phyloP scores from a whole-genome alignment of 2,329 filamentous ascomycete species.

The Nemania sp. region DNA sequence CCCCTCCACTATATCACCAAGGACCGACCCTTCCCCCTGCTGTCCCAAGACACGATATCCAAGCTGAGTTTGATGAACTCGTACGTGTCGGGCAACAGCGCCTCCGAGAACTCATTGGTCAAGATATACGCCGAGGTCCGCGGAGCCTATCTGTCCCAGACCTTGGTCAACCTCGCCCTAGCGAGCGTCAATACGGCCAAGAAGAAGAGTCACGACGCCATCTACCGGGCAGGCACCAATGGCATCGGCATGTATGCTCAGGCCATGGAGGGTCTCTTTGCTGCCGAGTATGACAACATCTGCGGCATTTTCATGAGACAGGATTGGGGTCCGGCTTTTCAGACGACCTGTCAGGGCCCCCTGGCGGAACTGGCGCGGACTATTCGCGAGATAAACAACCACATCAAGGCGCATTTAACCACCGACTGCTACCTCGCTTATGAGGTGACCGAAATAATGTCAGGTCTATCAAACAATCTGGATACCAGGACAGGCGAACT shows the following conservation, averaged over 20 bases:
- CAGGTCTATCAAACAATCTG: constrained; percentile 75
- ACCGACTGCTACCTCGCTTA: constrained; percentile 96
- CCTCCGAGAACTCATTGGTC: constrained; percentile 71
- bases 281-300: constrained; percentile 89
- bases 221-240: constrained; percentile 87
- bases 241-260: constrained; percentile 89
- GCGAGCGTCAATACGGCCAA: constrained; percentile 84
- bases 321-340: constrained; percentile 80
- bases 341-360: constrained; percentile 76
- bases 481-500: constrained; percentile 84
- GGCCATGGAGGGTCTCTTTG: constrained; percentile 83
- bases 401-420: constrained; percentile 82
- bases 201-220: constrained; percentile 77
- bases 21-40: constrained; percentile 78
- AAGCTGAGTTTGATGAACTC: constrained; percentile 78
- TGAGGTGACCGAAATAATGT: constrained; percentile 91
- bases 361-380: constrained; percentile 85
- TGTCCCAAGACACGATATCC: constrained; percentile 76
- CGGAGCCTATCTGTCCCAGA: constrained; percentile 81
- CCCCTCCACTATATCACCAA: constrained; percentile 93
- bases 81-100: constrained; percentile 67
- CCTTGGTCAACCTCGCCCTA: constrained; percentile 82
- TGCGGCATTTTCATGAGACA: constrained; percentile 83
- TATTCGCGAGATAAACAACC: constrained; percentile 83
- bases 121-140: constrained; percentile 85